A percentile compares a stretch with the other conserved stretches of the same genome.
These are phyloP conservation scores for Verticillium nonalfalfae DNA, from an alignment of 2,329 filamentous ascomycete genomes.

Conservation along the genomic window DNA sequence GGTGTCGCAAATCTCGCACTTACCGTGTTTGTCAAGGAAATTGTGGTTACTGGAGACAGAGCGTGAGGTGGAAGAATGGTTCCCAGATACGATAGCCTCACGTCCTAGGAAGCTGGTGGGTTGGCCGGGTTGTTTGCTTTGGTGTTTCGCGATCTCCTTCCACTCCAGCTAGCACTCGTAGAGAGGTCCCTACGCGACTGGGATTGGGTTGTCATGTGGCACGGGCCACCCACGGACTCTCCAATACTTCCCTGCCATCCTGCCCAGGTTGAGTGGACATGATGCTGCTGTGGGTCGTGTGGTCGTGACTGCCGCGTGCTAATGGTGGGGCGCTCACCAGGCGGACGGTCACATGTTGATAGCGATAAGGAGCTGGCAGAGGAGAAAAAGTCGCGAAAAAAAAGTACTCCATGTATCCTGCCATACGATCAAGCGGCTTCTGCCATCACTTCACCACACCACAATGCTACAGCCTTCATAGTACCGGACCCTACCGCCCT, in stretches of 20 bases:
- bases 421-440: neutral
- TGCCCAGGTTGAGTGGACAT: too few species aligned
- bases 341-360: conserved; percentile 1
- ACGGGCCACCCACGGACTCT: neutral
- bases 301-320: neutral
- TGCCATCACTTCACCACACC: neutral
- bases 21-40: neutral
- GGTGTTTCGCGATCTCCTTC: neutral
- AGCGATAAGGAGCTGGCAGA: neutral
- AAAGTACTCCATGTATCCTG: neutral
- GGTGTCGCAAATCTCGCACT: neutral
- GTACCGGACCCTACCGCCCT: neutral
- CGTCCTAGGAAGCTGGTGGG: neutral
- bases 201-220: neutral
- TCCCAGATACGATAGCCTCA: neutral
- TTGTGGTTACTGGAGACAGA: neutral
- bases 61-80: neutral
- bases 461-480: neutral
- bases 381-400: conserved; percentile 2
- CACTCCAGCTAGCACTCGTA: neutral
- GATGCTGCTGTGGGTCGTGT: neutral
- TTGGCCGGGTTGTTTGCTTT: neutral
- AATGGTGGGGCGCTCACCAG: neutral
- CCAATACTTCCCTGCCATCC: too few species aligned
- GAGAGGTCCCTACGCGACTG: neutral